Conservation (phyloP, 2,329 filamentous ascomycete genomes). For the Periconia digitata region DNA sequence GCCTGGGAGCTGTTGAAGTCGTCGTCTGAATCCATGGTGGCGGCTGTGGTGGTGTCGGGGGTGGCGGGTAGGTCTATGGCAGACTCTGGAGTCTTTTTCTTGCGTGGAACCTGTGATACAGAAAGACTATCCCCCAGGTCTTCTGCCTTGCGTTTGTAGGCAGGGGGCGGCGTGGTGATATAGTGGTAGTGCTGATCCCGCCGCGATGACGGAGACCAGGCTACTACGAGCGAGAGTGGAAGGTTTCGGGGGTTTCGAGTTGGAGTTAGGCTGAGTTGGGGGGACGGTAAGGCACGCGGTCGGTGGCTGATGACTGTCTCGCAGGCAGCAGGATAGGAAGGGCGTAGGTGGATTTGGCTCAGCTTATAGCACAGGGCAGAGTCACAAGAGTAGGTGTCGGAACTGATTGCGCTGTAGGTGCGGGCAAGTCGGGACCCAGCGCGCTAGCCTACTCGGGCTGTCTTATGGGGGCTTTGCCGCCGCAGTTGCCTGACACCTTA, state of each 20-base stretch:
- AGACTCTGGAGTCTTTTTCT: conserved; percentile 30
- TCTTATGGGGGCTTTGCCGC: not conserved
- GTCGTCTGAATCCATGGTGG: conserved; percentile 90
- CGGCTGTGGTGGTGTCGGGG: conserved; percentile 39
- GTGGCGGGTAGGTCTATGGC: conserved; percentile 31
- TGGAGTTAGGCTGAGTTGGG: not conserved
- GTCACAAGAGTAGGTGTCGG: conserved; percentile 21
- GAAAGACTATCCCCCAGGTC: conserved; percentile 32
- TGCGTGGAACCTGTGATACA: conserved; percentile 29
- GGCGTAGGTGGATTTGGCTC: conserved; percentile 22
- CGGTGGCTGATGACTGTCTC: conserved; percentile 6
- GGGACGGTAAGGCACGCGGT: conserved; percentile 6
- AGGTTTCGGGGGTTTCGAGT: conserved; percentile 5
- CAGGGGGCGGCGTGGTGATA: conserved; percentile 41
- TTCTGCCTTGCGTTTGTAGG: conserved; percentile 44
- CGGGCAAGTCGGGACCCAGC: not conserved
- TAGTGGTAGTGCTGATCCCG: conserved; percentile 33
- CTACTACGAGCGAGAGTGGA: conserved; percentile 20
- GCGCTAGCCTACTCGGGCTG: not conserved
- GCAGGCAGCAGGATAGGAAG: conserved; percentile 11
- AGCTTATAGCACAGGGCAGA: conserved; percentile 17
- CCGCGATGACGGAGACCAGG: conserved; percentile 46
- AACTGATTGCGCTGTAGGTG: not conserved
- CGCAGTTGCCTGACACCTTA: not conserved
- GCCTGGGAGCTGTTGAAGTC: conserved; percentile 86